These are phyloP conservation scores for Trichoderma reesei DNA, from an alignment of 495 filamentous ascomycete species.

Conservation along the genomic window DNA sequence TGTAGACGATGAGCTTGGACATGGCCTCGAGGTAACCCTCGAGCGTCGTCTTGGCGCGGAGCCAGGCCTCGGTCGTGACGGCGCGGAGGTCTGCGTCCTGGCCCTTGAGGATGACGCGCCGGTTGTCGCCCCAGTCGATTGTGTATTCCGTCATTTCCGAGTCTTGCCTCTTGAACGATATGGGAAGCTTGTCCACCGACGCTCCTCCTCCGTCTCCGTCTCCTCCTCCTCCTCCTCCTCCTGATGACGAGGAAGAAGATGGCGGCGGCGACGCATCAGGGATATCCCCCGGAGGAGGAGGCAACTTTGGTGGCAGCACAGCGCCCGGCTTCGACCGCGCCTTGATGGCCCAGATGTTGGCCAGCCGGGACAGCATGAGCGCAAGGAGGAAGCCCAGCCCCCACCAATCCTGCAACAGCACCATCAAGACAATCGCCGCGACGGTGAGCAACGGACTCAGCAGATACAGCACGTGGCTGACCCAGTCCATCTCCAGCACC, in stretches of 20 bases:
- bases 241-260: no score
- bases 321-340: constrained; percentile 27
- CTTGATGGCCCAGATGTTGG: constrained; percentile 47
- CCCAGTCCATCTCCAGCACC: constrained; percentile 20
- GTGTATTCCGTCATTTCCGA: constrained; percentile 21
- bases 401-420: constrained; percentile 44
- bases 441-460: constrained; percentile 34
- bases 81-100: constrained; percentile 45
- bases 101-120: constrained; percentile 37
- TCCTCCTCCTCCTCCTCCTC: no score
- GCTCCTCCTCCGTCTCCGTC: no score
- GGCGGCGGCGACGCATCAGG: neutral
- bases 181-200: no score
- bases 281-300: neutral
- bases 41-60: constrained; percentile 38
- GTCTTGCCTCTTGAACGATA: neutral
- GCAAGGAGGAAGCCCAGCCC: constrained; percentile 31
- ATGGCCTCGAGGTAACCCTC: constrained; percentile 38
- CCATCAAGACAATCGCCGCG: constrained; percentile 27
- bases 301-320: constrained; percentile 5
- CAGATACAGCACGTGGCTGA: constrained; percentile 37
- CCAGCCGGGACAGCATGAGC: constrained; percentile 42
- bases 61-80: constrained; percentile 46
- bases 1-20: constrained; percentile 46
- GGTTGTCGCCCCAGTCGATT: constrained; percentile 15